A percentile compares a stretch with the other conserved stretches of the same genome.
Evolutionary conservation across 371 early-diverging fungal genomes (phyloP).

Genomic region (Blyttiomyces sp.): DNA sequence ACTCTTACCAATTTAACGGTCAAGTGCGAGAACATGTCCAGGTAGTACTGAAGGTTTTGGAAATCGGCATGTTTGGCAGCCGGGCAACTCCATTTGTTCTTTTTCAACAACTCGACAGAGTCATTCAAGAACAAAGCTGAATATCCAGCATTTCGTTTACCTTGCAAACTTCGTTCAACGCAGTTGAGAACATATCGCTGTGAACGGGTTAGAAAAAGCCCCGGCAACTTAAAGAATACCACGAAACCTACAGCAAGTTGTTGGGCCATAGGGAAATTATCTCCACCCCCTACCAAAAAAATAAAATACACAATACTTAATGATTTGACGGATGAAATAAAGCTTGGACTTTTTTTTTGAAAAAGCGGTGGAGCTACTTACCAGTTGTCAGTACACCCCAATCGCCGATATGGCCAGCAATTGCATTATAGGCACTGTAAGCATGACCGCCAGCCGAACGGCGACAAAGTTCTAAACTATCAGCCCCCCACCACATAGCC

Average conservation of each 20-base stretch:
- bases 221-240: background rate
- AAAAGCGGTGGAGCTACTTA: too few species aligned
- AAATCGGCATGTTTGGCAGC: background rate
- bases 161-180: slow-evolving; percentile 23
- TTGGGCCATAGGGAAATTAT: slow-evolving; percentile 64
- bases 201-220: background rate
- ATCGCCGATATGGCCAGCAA: slow-evolving; percentile 59
- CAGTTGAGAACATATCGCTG: slow-evolving; percentile 43
- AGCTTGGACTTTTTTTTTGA: too few species aligned
- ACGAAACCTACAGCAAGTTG: slow-evolving; percentile 48
- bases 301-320: too few species aligned
- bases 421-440: slow-evolving; percentile 67
- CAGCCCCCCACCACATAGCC: slow-evolving; percentile 68
- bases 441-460: slow-evolving; percentile 83
- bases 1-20: background rate
- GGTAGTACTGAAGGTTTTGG: background rate
- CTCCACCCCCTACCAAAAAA: too few species aligned
- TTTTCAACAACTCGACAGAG: background rate
- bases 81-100: background rate
- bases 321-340: too few species aligned
- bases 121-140: background rate
- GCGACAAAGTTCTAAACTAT: slow-evolving; percentile 77
- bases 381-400: slow-evolving; percentile 71
- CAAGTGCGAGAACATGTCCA: slow-evolving; percentile 4
- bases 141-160: slow-evolving; percentile 20